Base-by-base conservation (phyloP, 2,329 filamentous ascomycete species). In the Hypoxylon sp. region DNA sequence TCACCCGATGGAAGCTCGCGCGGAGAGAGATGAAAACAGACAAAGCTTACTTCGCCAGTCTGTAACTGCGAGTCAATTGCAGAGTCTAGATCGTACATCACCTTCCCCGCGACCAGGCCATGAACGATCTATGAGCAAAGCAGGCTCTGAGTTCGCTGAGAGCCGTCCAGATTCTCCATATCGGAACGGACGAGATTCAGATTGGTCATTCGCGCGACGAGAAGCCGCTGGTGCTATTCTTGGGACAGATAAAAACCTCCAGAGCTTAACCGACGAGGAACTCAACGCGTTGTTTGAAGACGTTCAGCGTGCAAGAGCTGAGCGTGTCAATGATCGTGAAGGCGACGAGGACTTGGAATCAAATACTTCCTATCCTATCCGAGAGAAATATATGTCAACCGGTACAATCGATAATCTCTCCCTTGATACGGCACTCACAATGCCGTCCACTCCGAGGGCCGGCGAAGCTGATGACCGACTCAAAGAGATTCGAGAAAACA, bases 341-440 rank as follows among this genome's bases (percentile, higher is more conserved):
- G 91, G 91, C 44, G 93, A 95, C 62, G 95, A 98, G 63, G 96
- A 98, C 78, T 89, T 91, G 59, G 96, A 99, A 73, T 98, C 95
- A 0, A 88, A 92, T 52, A 92, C 91, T 29, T 98, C 95, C 0
- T 98, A 94, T 76, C 91, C 94, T 1, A 85, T 94, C 31, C 88
- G 96, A 57, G 96, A 99, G 74, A 98, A 98, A 77, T 98, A 98
- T 80, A 88, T 97, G 83, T 98, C 94, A 2, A 96, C 92, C 61
- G 95, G 95, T 1, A 98, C 95, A 0, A 86, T 98, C 59, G 96
- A 99, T 81, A 98, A 97, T 78, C 96, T 98, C 76, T 98, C 95
- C 1, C 85, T 99, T 14, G 96, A 99, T 78, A 99, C 96, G 1
- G 92, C 91, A 11, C 85, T 99, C 55, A 99, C 96, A 0, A 94